Evolutionary conservation across 2,329 filamentous ascomycete species (phyloP), one percentile per base, ranked within the genome.

Genomic region (Ilyonectria mors-panacis): DNA sequence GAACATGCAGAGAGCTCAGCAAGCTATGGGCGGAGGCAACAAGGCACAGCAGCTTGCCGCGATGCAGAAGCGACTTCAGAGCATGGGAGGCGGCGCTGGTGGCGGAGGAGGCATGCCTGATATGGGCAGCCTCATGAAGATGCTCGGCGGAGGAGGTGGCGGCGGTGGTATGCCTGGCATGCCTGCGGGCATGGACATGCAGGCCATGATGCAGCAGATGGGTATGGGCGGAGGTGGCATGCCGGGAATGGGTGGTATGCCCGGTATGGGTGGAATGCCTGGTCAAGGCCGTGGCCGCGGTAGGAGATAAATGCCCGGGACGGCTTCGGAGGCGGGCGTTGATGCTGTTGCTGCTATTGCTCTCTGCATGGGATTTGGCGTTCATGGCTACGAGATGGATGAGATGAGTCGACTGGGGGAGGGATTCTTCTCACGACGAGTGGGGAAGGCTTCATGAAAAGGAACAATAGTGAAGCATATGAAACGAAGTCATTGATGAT

Each of bases 61-160:
- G 2, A 97, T 98, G 94, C 96, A 99, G 84, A 97, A 97, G 84
- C 88, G 95, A 13, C 85, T 99, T 83, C 93, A 95, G 78, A 94
- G 92, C 73, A 97, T 98, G 94, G 96, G 95, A 37, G 94, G 95
- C 37, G 94, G 93, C 1, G 88, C 84, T 2, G 91, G 85, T 7
- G 88, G 86, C 42, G 90, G 86, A 4, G 91, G 84, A 45, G 87
- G 88, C 6, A 94, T 94, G 92, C 92, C 92, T 0, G 94, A 97
- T 75, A 92, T 98, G 88, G 90, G 90, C 35, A 91, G 91, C 64
- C 87, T 98, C 83, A 95, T 97, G 89, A 95, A 96, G 86, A 97
- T 97, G 93, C 88, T 98, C 1, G 91, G 89, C 6, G 91, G 89
- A 26, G 89, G 85, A 10, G 85, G 81, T 6, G 81, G 83, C 28